Percentiles rank a stretch among this genome's conserved stretches.
These are phyloP conservation scores for Candida xyloterini DNA, from an alignment of 805 yeast species.

Conservation along the genomic window DNA sequence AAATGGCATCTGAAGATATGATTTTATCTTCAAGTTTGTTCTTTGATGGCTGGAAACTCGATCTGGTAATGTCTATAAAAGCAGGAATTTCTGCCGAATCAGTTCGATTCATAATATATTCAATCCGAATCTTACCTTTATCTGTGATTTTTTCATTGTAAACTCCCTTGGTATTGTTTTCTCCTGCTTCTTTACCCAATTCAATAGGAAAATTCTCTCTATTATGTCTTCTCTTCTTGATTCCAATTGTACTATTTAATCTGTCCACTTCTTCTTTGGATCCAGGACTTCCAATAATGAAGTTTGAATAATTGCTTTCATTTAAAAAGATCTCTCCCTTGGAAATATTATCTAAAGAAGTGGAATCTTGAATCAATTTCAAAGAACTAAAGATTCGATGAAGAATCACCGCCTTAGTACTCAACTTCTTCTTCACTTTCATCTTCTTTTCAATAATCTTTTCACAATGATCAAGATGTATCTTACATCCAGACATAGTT, in stretches of 20 bases:
- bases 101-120: conserved; percentile 37
- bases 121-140: conserved; percentile 48
- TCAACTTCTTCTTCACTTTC: conserved; percentile 59
- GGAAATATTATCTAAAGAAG: conserved; percentile 43
- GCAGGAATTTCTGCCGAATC: conserved; percentile 32
- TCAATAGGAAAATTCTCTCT: neutral
- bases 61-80: conserved; percentile 42
- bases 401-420: conserved; percentile 71
- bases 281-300: conserved; percentile 30
- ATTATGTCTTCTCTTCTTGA: conserved; percentile 17
- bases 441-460: conserved; percentile 68
- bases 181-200: neutral
- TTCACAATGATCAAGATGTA: conserved; percentile 74
- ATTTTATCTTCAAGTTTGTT: conserved; percentile 51
- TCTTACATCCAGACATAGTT: conserved; percentile 78
- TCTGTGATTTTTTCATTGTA: conserved; percentile 43
- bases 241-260: conserved; percentile 25
- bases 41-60: conserved; percentile 37
- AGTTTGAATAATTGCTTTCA: conserved; percentile 33
- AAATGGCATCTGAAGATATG: conserved; percentile 73
- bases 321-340: conserved; percentile 35
- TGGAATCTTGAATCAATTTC: conserved; percentile 74
- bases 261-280: conserved; percentile 27
- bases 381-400: conserved; percentile 77
- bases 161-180: conserved; percentile 27